Evolutionary conservation across 164 flowering plant genomes (phyloP).

Genomic region (Platanus orientalis): DNA sequence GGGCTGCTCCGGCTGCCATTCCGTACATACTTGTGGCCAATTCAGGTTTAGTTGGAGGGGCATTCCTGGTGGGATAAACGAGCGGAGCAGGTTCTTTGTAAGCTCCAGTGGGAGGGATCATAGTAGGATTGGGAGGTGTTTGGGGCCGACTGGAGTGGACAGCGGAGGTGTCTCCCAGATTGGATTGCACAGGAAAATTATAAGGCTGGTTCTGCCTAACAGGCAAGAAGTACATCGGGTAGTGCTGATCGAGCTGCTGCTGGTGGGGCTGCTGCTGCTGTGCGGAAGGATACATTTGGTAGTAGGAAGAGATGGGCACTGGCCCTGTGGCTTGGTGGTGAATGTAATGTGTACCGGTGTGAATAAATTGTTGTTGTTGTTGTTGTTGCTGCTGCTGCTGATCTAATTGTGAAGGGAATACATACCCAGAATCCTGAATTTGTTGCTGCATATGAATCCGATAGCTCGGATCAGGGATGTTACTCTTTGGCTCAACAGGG

Average conservation of each 20-base stretch:
- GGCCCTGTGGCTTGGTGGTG: constrained; percentile 54
- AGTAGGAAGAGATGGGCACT: constrained; percentile 55
- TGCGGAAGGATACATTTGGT: constrained; percentile 53
- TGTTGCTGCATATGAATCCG: constrained; percentile 51
- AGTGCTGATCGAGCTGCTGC: constrained; percentile 52
- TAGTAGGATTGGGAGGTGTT: constrained; percentile 37
- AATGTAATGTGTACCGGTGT: constrained; percentile 59
- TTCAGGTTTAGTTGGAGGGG: constrained; percentile 47
- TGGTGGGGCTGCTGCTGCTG: constrained; percentile 43
- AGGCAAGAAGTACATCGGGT: constrained; percentile 55
- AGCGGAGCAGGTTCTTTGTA: constrained; percentile 23
- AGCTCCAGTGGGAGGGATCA: constrained; percentile 31
- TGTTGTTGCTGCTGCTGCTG: constrained; percentile 20
- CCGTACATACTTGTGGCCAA: constrained; percentile 48
- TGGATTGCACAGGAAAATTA: constrained; percentile 43
- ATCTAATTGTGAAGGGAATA: constrained; percentile 21
- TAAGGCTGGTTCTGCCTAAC: constrained; percentile 59
- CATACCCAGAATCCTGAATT: constrained; percentile 52
- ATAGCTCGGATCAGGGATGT: constrained; percentile 42
- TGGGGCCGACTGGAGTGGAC: constrained; percentile 48
- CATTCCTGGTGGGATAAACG: constrained; percentile 32
- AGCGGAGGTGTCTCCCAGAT: constrained; percentile 34
- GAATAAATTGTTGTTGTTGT: constrained; percentile 46
- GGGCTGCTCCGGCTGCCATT: constrained; percentile 38
- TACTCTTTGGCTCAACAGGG: constrained; percentile 40